Evolutionary conservation across 768 basidiomycete genomes (phyloP), one percentile per base, ranked within the genome.

Genomic region (Pholiota microspora): DNA sequence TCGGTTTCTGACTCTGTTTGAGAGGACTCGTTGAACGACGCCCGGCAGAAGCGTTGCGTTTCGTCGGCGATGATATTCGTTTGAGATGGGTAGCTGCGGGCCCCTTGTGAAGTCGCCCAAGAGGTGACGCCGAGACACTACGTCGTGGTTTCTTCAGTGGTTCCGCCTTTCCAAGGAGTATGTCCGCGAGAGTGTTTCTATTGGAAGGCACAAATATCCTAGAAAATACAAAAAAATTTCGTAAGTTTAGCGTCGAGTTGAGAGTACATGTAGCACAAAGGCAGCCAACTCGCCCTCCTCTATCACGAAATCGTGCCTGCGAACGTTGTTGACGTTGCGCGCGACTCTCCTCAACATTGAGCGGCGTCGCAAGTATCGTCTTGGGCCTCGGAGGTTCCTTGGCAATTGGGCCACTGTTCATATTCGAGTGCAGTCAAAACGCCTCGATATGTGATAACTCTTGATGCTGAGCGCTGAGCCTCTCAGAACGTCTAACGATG

Each of bases 271-370:
- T 28, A 23, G 27, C 12, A 52, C 45, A 24, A 12, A 55, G 31
- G 2, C 15, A 27, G 4, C 15, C 32, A 35, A 71, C 81, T 57
- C 27, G 85, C 84, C 84, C 84, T 54, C 84, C 84, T 51, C 84
- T 79, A 67, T 88, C 84, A 50, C 87, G 78, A 67, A 86, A 85
- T 23, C 86, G 74, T 29, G 85, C 76, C 59, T 88, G 82, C 56
- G 83, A 83, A 36, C 85, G 78, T 62, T 85, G 76, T 13, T 82
- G 63, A 40, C 88, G 81, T 45, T 84, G 71, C 0, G 78, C 77
- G 27, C 84, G 76, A 62, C 87, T 89, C 49, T 83, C 84, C 48
- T 84, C 79, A 12, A 82, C 80, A 45, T 76, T 62, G 24, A 67
- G 53, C 3, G 66, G 66, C 23, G 66, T 65, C 18, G 64, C 62